phyloP scores from a whole-genome alignment of 768 basidiomycete species.

The Piloderma croceum region DNA sequence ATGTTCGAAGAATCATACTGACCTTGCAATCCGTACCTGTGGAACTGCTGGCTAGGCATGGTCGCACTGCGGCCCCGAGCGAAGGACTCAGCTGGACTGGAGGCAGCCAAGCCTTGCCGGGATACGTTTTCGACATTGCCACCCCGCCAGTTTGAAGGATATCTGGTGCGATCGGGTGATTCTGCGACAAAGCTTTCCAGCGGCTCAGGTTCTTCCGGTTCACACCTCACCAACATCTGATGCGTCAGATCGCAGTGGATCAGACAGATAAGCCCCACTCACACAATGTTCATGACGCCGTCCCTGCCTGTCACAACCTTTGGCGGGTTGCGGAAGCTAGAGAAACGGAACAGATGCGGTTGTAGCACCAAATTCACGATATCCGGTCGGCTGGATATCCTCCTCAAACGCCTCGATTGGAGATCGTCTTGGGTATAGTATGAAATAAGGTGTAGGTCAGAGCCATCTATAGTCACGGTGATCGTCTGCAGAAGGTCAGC shows the following conservation, averaged over 20 bases:
- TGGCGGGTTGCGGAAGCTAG: constrained; percentile 81
- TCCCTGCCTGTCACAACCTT: constrained; percentile 71
- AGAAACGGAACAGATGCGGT: constrained; percentile 69
- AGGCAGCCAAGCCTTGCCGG: no score
- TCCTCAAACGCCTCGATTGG: constrained; percentile 59
- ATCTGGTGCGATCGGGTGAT: constrained; percentile 34
- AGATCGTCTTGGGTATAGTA: constrained; percentile 83
- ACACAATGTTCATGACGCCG: constrained; percentile 62
- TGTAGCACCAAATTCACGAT: constrained; percentile 71
- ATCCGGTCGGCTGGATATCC: constrained; percentile 65
- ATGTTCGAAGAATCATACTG: no score
- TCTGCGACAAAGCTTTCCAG: constrained; percentile 48
- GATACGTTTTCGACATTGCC: no score
- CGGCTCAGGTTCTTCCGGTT: constrained; percentile 40
- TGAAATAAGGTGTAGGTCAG: constrained; percentile 76
- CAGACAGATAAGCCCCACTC: constrained; percentile 22
- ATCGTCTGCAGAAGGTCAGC: constrained; percentile 55
- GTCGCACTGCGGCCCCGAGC: no score
- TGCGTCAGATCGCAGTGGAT: constrained; percentile 3
- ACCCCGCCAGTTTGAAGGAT: constrained; percentile 24
- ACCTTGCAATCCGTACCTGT: no score
- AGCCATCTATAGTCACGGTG: constrained; percentile 73
- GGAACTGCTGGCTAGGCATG: no score
- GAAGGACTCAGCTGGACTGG: no score
- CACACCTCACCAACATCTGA: constrained; percentile 24